Evolutionary conservation across 768 basidiomycete genomes (phyloP), one percentile per base, ranked within the genome.

Genomic region (Amyloporia xantha): DNA sequence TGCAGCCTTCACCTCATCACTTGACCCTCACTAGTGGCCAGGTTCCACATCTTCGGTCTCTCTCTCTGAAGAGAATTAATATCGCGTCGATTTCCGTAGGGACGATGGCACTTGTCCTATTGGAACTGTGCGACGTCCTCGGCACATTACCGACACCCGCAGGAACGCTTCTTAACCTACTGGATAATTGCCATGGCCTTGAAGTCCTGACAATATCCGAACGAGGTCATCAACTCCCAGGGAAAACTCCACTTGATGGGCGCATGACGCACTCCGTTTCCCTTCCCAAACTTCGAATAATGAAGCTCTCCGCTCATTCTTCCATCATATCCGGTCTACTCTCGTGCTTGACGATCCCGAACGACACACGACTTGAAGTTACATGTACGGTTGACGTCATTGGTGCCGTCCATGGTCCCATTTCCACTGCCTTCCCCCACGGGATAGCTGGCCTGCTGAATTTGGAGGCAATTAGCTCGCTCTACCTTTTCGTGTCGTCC

Each of bases 401-500:
- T 33, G 20, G 26, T 5, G 26, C 19, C 10, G 17, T 33, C 12
- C n/a, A 10, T 17, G 26, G 19, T 23, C 30, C 26, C 23, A 13
- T 45, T 33, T 17, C 30, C 11, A 5, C 30, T 33, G 26, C 36
- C n/a, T 23, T 45, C 33, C 44, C 5, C 6, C 3, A 30, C 6
- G 27, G n/a, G 4, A 9, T 27, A 4, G 9, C 13, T 30, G 33
- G 28, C 30, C 20, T 35, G 28, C 10, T 2, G 4, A 45, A 23
- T 23, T 7, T 36, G 20, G 30, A 19, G 9, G 27, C 5, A 11
- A 15, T n/a, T 13, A 27, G 21, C 30, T 35, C 44, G 13, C 44
- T 45, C 28, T 36, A 45, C 33, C 20, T 45, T 20, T 45, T 45
- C 33, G 44, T 45, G 4, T 28, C 44, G n/a, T 33, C 44, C 28